Percentiles rank a stretch among this genome's conserved stretches.
Conservation (phyloP, 192 early-diverging fungal species). For the Phlyctochytrium arcticum region DNA sequence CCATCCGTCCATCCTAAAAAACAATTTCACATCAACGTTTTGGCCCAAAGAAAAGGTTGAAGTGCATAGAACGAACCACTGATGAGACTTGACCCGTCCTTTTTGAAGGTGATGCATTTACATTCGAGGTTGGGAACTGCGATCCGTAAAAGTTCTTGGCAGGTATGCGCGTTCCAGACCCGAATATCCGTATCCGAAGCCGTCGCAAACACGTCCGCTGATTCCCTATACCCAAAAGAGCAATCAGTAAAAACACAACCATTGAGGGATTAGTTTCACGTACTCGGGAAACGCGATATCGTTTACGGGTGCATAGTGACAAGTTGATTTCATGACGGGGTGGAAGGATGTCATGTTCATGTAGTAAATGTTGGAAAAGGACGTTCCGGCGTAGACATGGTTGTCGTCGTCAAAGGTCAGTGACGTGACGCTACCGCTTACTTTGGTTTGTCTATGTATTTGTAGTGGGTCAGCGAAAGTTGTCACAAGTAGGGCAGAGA, state of each 20-base stretch:
- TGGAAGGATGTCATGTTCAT: conserved; percentile 32
- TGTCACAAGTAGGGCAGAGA: background rate
- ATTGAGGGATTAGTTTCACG: too few species aligned
- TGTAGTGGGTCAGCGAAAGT: background rate
- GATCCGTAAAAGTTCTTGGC: conserved; percentile 48
- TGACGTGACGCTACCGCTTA: conserved; percentile 56
- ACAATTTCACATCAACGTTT: background rate
- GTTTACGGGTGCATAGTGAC: conserved; percentile 52
- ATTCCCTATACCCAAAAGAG: conserved; percentile 28
- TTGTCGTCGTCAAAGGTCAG: conserved; percentile 39
- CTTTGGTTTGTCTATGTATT: conserved; percentile 43
- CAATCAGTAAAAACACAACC: background rate
- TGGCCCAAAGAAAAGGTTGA: too few species aligned
- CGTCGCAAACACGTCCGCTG: conserved; percentile 53
- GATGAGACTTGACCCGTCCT: conserved; percentile 47
- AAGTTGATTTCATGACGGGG: conserved; percentile 41
- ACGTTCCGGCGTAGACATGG: conserved; percentile 46
- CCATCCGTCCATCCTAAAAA: conserved; percentile 55
- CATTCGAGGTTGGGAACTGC: conserved; percentile 57
- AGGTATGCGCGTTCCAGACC: conserved; percentile 50
- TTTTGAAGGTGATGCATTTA: conserved; percentile 57
- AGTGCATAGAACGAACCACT: conserved; percentile 20
- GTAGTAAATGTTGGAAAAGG: conserved; percentile 52
- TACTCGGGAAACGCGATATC: conserved; percentile 53
- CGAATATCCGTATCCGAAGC: conserved; percentile 55